phyloP scores from a whole-genome alignment of 2,329 filamentous ascomycete genomes.

The Aspergillus quadrilineatus region DNA sequence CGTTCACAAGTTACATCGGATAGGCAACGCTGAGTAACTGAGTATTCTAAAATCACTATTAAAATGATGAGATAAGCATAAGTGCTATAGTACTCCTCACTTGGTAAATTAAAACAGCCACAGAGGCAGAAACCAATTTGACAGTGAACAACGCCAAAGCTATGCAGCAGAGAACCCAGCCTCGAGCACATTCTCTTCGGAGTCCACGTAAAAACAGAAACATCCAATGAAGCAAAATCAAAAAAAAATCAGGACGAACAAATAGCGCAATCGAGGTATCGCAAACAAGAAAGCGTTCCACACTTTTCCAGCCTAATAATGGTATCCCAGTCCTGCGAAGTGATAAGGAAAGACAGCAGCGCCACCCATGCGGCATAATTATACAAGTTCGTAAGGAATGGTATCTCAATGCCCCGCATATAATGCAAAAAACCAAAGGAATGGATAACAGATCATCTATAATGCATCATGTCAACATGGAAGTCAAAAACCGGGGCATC shows the following conservation, averaged over 20 bases:
- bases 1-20: neutral
- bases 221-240: neutral
- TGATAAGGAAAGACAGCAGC: constrained; percentile 39
- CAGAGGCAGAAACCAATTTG: neutral
- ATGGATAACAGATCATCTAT: constrained; percentile 37
- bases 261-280: constrained; percentile 8
- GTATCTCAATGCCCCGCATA: constrained; percentile 32
- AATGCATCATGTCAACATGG: constrained; percentile 26
- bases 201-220: neutral
- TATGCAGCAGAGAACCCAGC: constrained; percentile 11
- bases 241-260: constrained; percentile 1
- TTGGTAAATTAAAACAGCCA: neutral
- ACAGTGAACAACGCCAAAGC: constrained; percentile 11
- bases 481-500: constrained; percentile 28
- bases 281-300: constrained; percentile 12
- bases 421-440: constrained; percentile 32
- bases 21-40: neutral
- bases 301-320: constrained; percentile 21
- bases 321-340: constrained; percentile 32
- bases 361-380: constrained; percentile 38
- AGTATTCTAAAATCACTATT: constrained; percentile 3
- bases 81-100: neutral
- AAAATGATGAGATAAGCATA: neutral
- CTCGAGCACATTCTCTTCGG: constrained; percentile 1
- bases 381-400: constrained; percentile 37